Evolutionary conservation across 345 rosid species (phyloP).

Genomic region (Acer negundo): DNA sequence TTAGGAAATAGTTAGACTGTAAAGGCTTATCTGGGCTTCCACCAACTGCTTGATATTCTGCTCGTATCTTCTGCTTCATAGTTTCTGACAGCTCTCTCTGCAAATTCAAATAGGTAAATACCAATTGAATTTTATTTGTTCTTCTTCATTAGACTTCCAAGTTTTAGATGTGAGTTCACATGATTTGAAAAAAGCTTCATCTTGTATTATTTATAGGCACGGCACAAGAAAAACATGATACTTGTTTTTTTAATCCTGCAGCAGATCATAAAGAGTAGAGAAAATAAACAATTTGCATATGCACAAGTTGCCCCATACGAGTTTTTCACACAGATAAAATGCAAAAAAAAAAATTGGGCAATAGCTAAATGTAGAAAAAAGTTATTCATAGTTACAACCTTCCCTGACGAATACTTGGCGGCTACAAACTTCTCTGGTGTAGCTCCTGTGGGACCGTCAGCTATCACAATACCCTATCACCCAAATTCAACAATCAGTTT

Average conservation of each 20-base stretch:
- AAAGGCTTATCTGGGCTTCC: constrained; percentile 87
- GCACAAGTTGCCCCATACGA: constrained; percentile 20
- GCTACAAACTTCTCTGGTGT: constrained; percentile 81
- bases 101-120: constrained; percentile 52
- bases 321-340: constrained; percentile 17
- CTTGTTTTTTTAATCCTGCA: constrained; percentile 60
- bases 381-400: constrained; percentile 47
- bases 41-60: constrained; percentile 78
- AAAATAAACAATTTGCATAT: constrained; percentile 38
- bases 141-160: constrained; percentile 41
- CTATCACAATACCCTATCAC: constrained; percentile 68
- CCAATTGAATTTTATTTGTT: constrained; percentile 51
- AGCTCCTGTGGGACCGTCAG: constrained; percentile 41
- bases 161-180: constrained; percentile 39
- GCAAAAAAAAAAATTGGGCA: constrained; percentile 17
- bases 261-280: constrained; percentile 37
- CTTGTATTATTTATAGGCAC: constrained; percentile 41
- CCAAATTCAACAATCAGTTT: constrained; percentile 29
- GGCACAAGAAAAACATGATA: constrained; percentile 45
- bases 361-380: not conserved
- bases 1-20: constrained; percentile 75
- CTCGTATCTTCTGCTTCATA: constrained; percentile 92
- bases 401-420: constrained; percentile 81
- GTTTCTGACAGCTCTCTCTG: constrained; percentile 83
- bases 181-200: constrained; percentile 43